A percentile compares a stretch with the other conserved stretches of the same genome.
phyloP scores from a whole-genome alignment of 2,329 filamentous ascomycete genomes.

The Aspergillus sojae region DNA sequence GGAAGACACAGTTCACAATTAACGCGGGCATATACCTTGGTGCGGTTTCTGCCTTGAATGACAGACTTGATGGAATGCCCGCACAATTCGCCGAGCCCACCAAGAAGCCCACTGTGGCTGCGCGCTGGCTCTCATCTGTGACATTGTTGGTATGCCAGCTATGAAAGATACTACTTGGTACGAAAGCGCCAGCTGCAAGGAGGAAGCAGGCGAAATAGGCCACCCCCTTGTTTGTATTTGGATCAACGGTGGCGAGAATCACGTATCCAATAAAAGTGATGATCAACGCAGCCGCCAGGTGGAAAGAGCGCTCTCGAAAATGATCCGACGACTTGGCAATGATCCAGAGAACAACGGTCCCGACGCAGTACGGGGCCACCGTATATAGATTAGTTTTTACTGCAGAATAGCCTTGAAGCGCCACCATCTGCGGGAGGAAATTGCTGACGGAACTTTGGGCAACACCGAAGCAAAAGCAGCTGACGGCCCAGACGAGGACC shows the following conservation, averaged over 20 bases:
- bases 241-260: conserved; percentile 17
- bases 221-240: conserved; percentile 7
- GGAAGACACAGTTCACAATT: conserved; percentile 15
- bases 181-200: conserved; percentile 11
- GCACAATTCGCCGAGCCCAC: conserved; percentile 18
- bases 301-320: conserved; percentile 23
- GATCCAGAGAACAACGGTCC: conserved; percentile 9
- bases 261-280: conserved; percentile 19
- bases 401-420: too few relatives aligned
- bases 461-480: too few relatives aligned
- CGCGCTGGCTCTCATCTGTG: conserved; percentile 10
- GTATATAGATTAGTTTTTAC: too few relatives aligned
- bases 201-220: conserved; percentile 21
- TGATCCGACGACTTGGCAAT: conserved; percentile 17
- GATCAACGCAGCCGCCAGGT: conserved; percentile 16
- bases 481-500: too few relatives aligned
- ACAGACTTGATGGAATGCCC: conserved; percentile 16
- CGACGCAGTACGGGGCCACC: too few relatives aligned
- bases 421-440: too few relatives aligned
- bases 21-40: conserved; percentile 14
- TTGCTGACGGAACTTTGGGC: too few relatives aligned
- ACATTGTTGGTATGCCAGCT: conserved; percentile 19
- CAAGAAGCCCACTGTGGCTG: conserved; percentile 15
- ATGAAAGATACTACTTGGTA: conserved; percentile 14
- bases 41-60: conserved; percentile 14